Evolutionary conservation across 1,139 yeast species (phyloP).

Genomic region (Hansenula sp.): DNA sequence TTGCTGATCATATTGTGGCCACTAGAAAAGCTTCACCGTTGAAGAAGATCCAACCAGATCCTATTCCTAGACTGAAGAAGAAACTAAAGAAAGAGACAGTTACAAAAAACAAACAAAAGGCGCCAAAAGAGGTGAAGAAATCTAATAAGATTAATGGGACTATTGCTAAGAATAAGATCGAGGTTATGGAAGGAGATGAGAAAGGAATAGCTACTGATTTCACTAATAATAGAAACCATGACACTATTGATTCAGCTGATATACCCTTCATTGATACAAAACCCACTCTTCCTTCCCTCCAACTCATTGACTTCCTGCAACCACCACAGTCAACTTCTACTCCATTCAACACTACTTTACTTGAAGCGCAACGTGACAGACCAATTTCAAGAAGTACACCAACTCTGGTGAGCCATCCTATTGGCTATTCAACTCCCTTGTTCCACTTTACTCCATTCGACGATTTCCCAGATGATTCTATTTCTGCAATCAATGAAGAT

Average conservation of each 20-base stretch:
- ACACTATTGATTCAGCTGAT: not conserved
- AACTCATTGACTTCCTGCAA: constrained; percentile 29
- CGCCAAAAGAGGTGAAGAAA: not conserved
- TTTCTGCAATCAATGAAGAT: not conserved
- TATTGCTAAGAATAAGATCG: not conserved
- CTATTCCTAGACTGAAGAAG: not conserved
- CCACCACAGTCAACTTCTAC: constrained; percentile 34
- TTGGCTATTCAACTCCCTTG: constrained; percentile 12
- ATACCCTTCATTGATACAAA: not conserved
- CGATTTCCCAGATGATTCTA: not conserved
- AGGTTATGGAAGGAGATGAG: not conserved
- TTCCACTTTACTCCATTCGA: constrained; percentile 11
- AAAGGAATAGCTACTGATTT: not conserved
- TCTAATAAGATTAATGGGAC: not conserved
- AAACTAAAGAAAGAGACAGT: not conserved
- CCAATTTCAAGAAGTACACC: not conserved
- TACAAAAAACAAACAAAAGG: not conserved
- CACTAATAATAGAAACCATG: not conserved
- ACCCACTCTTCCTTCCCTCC: constrained; percentile 21
- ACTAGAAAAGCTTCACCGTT: not conserved
- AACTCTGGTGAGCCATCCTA: not conserved
- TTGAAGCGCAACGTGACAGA: not conserved
- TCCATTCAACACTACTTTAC: constrained; percentile 18
- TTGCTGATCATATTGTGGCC: not conserved
- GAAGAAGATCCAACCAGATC: not conserved